Percentiles rank a stretch among this genome's conserved stretches.
phyloP scores from a whole-genome alignment of 345 rosid genomes.

The Eucalyptus paniculata region DNA sequence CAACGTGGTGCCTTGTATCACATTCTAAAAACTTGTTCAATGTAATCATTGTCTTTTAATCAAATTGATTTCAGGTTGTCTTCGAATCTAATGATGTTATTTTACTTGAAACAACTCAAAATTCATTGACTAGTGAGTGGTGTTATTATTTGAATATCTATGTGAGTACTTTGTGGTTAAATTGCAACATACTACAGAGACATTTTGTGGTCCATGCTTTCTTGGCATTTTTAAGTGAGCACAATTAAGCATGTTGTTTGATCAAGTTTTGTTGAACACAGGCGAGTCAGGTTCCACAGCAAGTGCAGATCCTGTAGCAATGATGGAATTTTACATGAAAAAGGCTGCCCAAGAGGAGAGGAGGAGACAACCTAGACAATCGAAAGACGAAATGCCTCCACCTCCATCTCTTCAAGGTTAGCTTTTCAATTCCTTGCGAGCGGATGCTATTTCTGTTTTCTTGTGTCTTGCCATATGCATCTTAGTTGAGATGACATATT shows the following conservation, averaged over 20 bases:
- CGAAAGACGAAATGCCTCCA: constrained; percentile 98
- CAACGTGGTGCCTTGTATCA: neutral
- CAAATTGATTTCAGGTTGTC: neutral
- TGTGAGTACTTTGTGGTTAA: neutral
- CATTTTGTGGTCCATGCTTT: neutral
- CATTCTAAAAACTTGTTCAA: neutral
- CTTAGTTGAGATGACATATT: neutral
- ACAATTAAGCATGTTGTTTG: neutral
- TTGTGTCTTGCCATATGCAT: neutral
- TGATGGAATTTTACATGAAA: constrained; percentile 99
- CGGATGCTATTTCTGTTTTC: neutral
- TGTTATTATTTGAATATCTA: neutral
- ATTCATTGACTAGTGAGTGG: neutral
- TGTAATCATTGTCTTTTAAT: neutral
- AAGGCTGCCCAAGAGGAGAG: constrained; percentile 95
- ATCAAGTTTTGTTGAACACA: neutral
- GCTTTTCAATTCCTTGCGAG: neutral
- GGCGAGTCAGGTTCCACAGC: neutral
- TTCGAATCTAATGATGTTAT: neutral
- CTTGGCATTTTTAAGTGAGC: neutral
- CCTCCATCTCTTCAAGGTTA: constrained; percentile 87
- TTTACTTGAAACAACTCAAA: neutral
- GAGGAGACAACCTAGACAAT: constrained; percentile 81
- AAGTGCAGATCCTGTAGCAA: constrained; percentile 79
- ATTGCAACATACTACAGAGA: neutral